These are phyloP conservation scores for Capsicum baccatum DNA, from an alignment of 257 asterid species.

Conservation along the genomic window DNA sequence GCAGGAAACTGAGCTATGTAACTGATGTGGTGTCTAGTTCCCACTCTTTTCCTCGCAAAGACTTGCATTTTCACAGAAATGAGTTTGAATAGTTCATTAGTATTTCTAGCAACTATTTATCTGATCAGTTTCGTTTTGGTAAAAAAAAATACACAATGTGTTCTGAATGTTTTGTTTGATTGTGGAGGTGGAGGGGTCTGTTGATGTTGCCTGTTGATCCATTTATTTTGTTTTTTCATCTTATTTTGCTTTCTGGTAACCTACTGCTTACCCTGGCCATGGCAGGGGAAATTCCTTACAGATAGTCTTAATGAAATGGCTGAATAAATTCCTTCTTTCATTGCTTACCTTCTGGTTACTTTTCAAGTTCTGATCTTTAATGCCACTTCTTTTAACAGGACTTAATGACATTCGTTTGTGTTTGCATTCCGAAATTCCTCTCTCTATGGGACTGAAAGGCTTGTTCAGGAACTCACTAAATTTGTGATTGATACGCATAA, in stretches of 20 bases:
- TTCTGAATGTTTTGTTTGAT: neutral
- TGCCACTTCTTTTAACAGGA: slow-evolving; percentile 54
- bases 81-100: neutral
- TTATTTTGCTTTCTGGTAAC: neutral
- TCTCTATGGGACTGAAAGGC: slow-evolving; percentile 96
- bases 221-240: neutral
- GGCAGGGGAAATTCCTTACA: slow-evolving; percentile 12
- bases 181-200: neutral
- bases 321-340: slow-evolving; percentile 8
- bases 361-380: neutral
- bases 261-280: neutral
- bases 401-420: slow-evolving; percentile 88
- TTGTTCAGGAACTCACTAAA: slow-evolving; percentile 92
- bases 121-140: slow-evolving; percentile 7
- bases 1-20: neutral
- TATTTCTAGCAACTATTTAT: slow-evolving; percentile 8
- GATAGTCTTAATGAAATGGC: slow-evolving; percentile 3
- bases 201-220: neutral
- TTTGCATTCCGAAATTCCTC: slow-evolving; percentile 96
- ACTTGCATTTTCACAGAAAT: neutral
- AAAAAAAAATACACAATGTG: neutral
- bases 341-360: slow-evolving; percentile 7
- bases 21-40: slow-evolving; percentile 12
- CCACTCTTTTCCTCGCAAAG: neutral
- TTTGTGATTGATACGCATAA: slow-evolving; percentile 96